Percentiles rank a stretch among this genome's conserved stretches.
Conservation (phyloP, 2,329 filamentous ascomycete species). For the Apiospora aurea region DNA sequence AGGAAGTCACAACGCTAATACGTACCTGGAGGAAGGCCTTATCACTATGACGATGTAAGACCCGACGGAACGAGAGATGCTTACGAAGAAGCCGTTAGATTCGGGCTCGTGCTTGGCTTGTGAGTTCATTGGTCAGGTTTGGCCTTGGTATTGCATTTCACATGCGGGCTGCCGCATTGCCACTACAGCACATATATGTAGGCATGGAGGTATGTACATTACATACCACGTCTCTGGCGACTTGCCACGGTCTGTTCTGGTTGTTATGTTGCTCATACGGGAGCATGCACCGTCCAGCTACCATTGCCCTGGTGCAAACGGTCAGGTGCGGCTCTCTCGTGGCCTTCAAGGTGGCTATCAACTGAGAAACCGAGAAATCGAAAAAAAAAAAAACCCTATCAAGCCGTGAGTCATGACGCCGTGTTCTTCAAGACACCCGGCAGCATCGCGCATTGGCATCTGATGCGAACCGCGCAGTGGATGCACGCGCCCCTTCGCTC, state of each 20-base stretch:
- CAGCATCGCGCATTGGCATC: not conserved
- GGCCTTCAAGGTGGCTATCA: not conserved
- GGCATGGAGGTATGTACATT: not conserved
- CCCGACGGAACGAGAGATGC: not conserved
- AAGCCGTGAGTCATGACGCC: not conserved
- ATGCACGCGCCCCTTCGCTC: not conserved
- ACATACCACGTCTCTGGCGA: not conserved
- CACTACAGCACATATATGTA: no score
- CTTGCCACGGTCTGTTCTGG: not conserved
- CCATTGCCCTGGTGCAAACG: not conserved
- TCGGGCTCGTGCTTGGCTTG: not conserved
- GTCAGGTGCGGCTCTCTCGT: not conserved
- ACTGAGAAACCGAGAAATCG: not conserved
- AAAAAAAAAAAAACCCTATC: not conserved
- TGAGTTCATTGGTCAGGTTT: not conserved
- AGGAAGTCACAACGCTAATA: not conserved
- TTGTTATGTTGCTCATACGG: not conserved
- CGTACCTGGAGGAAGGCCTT: not conserved
- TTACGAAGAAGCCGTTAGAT: not conserved
- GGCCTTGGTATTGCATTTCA: not conserved
- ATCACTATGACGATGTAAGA: conserved; percentile 14
- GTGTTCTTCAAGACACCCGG: not conserved
- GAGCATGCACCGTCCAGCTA: not conserved
- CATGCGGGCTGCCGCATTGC: not conserved
- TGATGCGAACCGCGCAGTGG: not conserved